Evolutionary conservation across 345 rosid species (phyloP), one percentile per base, ranked within the genome.

Genomic region (Cochlearia excelsa): DNA sequence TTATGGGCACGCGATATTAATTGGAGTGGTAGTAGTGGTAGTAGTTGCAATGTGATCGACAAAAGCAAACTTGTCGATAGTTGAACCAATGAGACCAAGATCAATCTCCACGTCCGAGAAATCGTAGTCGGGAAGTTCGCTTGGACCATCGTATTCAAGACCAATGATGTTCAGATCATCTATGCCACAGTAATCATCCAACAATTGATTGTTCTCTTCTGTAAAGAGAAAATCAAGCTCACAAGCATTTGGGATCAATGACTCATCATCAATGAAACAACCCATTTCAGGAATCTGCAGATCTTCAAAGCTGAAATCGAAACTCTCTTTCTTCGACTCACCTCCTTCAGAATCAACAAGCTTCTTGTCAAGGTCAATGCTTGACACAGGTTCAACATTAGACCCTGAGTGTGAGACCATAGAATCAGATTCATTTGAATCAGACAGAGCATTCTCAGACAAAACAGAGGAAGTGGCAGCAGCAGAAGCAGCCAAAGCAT

Each of bases 71-170:
- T 73, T 70, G 41, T 76, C 80, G 23, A 76, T 77, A 7, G 83
- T 76, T 4, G 78, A 80, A 31, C 67, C 79, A 35, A 63, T 50
- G 43, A 63, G 69, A 42, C 80, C 83, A 3, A 89, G 84, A 50
- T 81, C 92, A 4, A 86, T 83, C 39, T 73, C 77, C 50, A 63
- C 59, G 1, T 73, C 77, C 7, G 69, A 53, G 62, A 78, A 78
- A 63, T 90, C 93, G 49, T 69, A 90, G 74, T 90, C 99, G 0
- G 99, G 99, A 30, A 94, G 93, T 57, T 77, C 93, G 0, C 81
- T 82, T 4, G 82, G 80, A 16, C 67, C 77, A 4, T 75, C 78
- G 0, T 62, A 67, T 4, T 70, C 81, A 0, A 87, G 54, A 26
- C 95, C 96, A 1, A 66, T 28, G 1, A 89, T 55, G 10, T 74